These are phyloP conservation scores for Penicillium italicum DNA, from an alignment of 2,329 filamentous ascomycete genomes.

Conservation along the genomic window DNA sequence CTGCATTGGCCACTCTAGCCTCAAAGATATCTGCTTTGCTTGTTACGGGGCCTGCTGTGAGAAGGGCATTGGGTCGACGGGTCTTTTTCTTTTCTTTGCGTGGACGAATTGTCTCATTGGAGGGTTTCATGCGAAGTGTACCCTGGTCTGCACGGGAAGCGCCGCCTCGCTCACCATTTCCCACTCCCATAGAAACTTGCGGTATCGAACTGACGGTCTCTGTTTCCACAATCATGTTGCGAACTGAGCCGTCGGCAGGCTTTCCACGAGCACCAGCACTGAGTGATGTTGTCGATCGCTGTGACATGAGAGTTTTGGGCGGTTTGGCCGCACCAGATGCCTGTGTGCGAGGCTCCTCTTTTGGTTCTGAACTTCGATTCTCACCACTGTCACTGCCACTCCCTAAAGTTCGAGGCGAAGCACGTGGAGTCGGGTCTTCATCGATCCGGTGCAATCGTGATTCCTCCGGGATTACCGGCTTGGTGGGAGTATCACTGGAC, in stretches of 20 bases:
- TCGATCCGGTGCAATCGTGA: constrained; percentile 36
- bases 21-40: constrained; percentile 98
- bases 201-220: constrained; percentile 91
- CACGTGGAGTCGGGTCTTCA: constrained; percentile 39
- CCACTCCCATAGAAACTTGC: constrained; percentile 69
- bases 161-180: constrained; percentile 52
- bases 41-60: constrained; percentile 57
- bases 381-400: constrained; percentile 56
- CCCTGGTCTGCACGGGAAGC: constrained; percentile 62
- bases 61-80: constrained; percentile 65
- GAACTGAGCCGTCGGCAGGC: constrained; percentile 67
- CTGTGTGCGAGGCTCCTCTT: constrained; percentile 38
- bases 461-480: constrained; percentile 39
- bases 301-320: constrained; percentile 54
- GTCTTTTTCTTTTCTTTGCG: constrained; percentile 87
- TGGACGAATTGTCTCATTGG: constrained; percentile 91
- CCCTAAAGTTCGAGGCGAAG: constrained; percentile 52
- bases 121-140: constrained; percentile 79
- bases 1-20: constrained; percentile 90
- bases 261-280: constrained; percentile 60
- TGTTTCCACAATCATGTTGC: constrained; percentile 96
- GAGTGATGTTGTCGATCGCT: constrained; percentile 67
- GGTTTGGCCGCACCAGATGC: constrained; percentile 40
- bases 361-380: constrained; percentile 36
- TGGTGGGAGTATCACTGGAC: constrained; percentile 41